These are phyloP conservation scores for Candida sithepensis DNA, from an alignment of 805 yeast genomes.

Conservation along the genomic window DNA sequence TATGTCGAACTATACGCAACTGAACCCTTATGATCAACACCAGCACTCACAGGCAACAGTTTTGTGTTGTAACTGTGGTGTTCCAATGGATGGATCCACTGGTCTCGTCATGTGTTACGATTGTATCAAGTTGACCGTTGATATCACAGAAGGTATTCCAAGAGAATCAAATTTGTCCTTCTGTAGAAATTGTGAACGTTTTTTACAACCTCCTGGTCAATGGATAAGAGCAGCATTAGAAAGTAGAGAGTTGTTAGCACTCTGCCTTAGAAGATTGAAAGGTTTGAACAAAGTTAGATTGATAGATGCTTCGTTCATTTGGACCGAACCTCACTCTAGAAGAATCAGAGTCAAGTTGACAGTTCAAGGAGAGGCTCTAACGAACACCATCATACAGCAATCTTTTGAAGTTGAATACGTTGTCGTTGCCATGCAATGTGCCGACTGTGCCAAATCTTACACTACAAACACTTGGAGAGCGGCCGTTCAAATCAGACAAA, in stretches of 20 bases:
- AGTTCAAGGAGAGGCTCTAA: constrained; percentile 95
- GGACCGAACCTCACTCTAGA: constrained; percentile 99
- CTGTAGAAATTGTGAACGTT: constrained; percentile 96
- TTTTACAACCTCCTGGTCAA: constrained; percentile 89
- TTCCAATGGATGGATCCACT: constrained; percentile 92
- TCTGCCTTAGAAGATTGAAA: constrained; percentile 82
- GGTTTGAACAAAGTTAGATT: constrained; percentile 84
- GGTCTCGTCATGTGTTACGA: constrained; percentile 96
- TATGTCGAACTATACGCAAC: constrained; percentile 48
- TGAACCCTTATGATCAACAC: constrained; percentile 33
- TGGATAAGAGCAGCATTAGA: constrained; percentile 92
- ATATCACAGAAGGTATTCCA: constrained; percentile 91
- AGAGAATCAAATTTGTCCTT: constrained; percentile 91
- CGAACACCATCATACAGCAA: constrained; percentile 89
- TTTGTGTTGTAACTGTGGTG: constrained; percentile 97
- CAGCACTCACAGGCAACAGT: constrained; percentile 62
- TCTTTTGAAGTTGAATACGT: constrained; percentile 90
- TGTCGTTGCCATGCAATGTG: constrained; percentile 94
- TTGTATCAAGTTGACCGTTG: constrained; percentile 90
- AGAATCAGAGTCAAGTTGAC: constrained; percentile 88
- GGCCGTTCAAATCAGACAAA: constrained; percentile 94
- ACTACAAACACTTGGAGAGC: constrained; percentile 99
- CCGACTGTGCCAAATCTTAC: constrained; percentile 96
- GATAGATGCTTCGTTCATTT: constrained; percentile 89
- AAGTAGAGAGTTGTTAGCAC: constrained; percentile 86